Conservation (phyloP, 768 basidiomycete genomes). For the Lanmaoa pseudosensibilis region DNA sequence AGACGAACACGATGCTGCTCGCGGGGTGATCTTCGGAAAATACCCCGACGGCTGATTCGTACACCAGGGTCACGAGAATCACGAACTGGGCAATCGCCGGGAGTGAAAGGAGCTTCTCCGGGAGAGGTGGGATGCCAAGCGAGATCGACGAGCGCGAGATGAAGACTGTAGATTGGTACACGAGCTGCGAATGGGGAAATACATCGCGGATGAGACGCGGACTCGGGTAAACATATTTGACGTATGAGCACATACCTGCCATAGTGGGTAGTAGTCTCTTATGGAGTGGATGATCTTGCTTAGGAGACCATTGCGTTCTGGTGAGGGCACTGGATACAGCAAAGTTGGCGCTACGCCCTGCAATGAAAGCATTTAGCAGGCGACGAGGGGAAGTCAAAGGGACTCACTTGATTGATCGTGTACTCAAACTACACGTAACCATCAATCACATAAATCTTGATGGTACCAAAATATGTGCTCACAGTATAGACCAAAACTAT, state of each 20-base stretch:
- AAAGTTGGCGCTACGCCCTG: constrained; percentile 90
- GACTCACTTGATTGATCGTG: constrained; percentile 78
- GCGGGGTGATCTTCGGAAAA: constrained; percentile 47
- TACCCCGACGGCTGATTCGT: constrained; percentile 70
- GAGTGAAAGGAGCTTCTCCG: constrained; percentile 61
- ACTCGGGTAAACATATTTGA: background rate
- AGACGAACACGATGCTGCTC: constrained; percentile 61
- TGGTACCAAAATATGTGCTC: constrained; percentile 25
- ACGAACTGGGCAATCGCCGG: constrained; percentile 72
- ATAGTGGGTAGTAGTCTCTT: constrained; percentile 93
- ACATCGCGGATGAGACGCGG: constrained; percentile 1
- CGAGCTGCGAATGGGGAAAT: constrained; percentile 46
- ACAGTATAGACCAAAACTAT: constrained; percentile 64
- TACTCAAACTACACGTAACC: constrained; percentile 72
- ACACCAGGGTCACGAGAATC: constrained; percentile 60
- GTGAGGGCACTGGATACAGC: constrained; percentile 78
- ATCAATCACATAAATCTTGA: background rate
- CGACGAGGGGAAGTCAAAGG: background rate
- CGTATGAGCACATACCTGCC: constrained; percentile 61
- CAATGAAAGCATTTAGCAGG: background rate
- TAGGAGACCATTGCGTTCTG: constrained; percentile 58
- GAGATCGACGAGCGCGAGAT: constrained; percentile 90
- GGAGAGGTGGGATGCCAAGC: constrained; percentile 78
- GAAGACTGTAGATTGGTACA: constrained; percentile 91
- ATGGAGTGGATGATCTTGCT: constrained; percentile 78